phyloP scores from a whole-genome alignment of 805 yeast genomes.

The Torulaspora microellipsoides region DNA sequence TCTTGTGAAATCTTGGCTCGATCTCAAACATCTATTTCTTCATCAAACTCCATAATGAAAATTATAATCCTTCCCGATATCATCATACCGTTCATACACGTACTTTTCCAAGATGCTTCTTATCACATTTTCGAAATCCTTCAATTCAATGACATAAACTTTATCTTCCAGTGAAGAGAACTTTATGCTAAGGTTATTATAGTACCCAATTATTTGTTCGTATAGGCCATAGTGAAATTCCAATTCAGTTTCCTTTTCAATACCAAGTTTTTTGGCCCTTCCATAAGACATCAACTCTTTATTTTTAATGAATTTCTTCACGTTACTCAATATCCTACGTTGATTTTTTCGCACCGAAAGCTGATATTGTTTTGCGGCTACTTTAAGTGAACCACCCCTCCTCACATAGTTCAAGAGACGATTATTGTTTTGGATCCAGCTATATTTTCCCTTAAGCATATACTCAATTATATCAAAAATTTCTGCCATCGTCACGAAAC shows the following conservation, averaged over 20 bases:
- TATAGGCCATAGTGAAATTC: constrained; percentile 12
- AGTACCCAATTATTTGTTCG: constrained; percentile 9
- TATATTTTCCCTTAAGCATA: constrained; percentile 11
- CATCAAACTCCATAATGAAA: neutral
- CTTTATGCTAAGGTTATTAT: constrained; percentile 3
- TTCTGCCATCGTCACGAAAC: constrained; percentile 9
- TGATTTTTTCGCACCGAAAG: constrained; percentile 7
- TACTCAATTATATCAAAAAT: constrained; percentile 7
- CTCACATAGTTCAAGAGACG: constrained; percentile 5
- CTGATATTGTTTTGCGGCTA: constrained; percentile 8
- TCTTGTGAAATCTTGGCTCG: constrained; percentile 23
- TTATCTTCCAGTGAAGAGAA: neutral
- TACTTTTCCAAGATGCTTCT: constrained; percentile 8
- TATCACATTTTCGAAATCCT: constrained; percentile 10
- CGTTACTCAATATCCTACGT: constrained; percentile 12
- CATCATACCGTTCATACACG: constrained; percentile 10
- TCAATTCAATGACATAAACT: constrained; percentile 9
- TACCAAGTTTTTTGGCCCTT: constrained; percentile 1
- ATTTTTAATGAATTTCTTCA: constrained; percentile 7
- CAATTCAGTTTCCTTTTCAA: neutral
- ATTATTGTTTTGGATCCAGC: constrained; percentile 9
- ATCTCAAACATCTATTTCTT: constrained; percentile 3
- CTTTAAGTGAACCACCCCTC: constrained; percentile 9
- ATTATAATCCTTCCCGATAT: neutral
- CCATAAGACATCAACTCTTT: constrained; percentile 6